phyloP scores from a whole-genome alignment of 768 basidiomycete species.

The Naganishia vaughanmartiniae region DNA sequence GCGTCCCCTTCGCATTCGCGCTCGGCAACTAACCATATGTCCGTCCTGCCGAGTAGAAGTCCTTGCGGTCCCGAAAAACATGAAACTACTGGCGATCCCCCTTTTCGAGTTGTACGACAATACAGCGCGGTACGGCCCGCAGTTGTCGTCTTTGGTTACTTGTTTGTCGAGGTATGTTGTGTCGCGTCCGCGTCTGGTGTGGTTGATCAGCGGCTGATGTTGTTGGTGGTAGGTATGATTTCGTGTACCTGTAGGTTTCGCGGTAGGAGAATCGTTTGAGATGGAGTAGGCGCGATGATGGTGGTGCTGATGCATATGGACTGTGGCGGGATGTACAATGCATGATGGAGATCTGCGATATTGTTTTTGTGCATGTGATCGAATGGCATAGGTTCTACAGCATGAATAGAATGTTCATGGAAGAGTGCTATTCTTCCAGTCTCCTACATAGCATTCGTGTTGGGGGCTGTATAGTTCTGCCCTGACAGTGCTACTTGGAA shows the following conservation, averaged over 20 bases:
- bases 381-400: no score
- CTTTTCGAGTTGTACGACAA: constrained; percentile 98
- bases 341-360: no score
- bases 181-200: neutral
- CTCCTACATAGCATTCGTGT: no score
- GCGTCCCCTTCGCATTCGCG: neutral
- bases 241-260: constrained; percentile 29
- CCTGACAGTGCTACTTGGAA: no score
- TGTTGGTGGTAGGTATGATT: constrained; percentile 28
- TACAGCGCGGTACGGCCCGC: constrained; percentile 85
- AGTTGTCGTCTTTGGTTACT: constrained; percentile 60
- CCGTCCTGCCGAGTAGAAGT: constrained; percentile 62
- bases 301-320: no score
- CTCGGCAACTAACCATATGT: neutral
- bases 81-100: constrained; percentile 90
- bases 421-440: no score
- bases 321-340: no score
- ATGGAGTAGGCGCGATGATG: neutral
- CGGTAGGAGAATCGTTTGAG: neutral
- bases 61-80: constrained; percentile 94
- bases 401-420: no score
- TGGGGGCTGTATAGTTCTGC: no score
- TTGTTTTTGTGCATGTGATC: no score
- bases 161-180: constrained; percentile 31
- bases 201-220: neutral